Conservation (phyloP, 495 filamentous ascomycete genomes). For the Talaromyces thailandensis region DNA sequence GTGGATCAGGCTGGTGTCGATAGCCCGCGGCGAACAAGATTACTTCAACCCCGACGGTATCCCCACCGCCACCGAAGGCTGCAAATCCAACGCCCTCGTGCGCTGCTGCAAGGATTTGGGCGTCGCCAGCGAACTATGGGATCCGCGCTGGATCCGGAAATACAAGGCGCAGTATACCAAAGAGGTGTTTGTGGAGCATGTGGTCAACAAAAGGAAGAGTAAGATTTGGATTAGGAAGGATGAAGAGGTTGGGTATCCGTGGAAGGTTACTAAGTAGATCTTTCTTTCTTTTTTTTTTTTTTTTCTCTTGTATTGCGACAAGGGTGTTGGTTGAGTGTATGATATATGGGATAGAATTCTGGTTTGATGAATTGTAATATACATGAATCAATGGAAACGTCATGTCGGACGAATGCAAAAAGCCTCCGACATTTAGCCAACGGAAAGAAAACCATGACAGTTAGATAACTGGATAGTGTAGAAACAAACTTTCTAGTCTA, state of each 20-base stretch:
- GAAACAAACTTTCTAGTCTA: neutral
- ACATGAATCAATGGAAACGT: neutral
- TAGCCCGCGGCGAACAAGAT: slow-evolving; percentile 89
- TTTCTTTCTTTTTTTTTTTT: neutral
- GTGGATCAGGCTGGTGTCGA: slow-evolving; percentile 68
- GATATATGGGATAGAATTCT: neutral
- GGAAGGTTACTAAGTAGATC: slow-evolving; percentile 50
- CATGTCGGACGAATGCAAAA: neutral
- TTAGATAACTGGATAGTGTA: neutral
- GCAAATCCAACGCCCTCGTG: slow-evolving; percentile 93
- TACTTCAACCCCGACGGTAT: slow-evolving; percentile 91
- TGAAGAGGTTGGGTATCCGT: slow-evolving; percentile 69
- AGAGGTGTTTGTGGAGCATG: slow-evolving; percentile 77
- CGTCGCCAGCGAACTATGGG: slow-evolving; percentile 92
- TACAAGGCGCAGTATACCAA: slow-evolving; percentile 60
- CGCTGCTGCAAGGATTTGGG: slow-evolving; percentile 97
- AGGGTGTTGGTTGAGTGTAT: neutral
- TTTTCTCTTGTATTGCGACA: too few species aligned
- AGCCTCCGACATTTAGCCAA: neutral
- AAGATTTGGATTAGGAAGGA: slow-evolving; percentile 87
- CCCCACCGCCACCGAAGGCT: slow-evolving; percentile 93
- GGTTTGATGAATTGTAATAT: neutral
- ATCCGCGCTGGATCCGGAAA: slow-evolving; percentile 78
- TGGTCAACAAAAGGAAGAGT: slow-evolving; percentile 73
- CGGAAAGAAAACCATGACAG: neutral